A percentile compares a stretch with the other conserved stretches of the same genome.
Conservation (phyloP, 495 filamentous ascomycete species). For the Penicillium cinerascens region DNA sequence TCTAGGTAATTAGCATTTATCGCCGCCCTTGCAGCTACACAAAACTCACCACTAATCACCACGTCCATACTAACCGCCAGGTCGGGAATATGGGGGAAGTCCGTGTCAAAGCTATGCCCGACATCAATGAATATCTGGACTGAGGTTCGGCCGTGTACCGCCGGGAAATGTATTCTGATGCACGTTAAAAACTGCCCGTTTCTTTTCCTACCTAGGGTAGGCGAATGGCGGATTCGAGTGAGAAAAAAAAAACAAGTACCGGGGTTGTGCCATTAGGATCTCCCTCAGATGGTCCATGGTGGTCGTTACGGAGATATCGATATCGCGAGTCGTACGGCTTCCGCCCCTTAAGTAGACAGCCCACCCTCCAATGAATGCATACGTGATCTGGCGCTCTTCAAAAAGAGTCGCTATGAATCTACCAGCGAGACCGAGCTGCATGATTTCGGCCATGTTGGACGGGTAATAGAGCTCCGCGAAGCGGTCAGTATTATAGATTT, state of each 20-base stretch:
- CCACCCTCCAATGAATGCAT: conserved; percentile 24
- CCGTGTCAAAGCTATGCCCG: conserved; percentile 15
- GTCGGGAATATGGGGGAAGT: conserved; percentile 20
- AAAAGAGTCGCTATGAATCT: conserved; percentile 21
- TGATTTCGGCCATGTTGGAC: conserved; percentile 21
- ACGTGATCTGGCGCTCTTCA: conserved; percentile 18
- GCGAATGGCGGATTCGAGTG: neutral
- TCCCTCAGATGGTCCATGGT: conserved; percentile 20
- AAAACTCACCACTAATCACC: conserved; percentile 19
- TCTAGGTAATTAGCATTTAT: conserved; percentile 7
- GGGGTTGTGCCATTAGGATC: conserved; percentile 18
- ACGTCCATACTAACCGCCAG: conserved; percentile 25
- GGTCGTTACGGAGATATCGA: conserved; percentile 20
- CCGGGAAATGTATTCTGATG: conserved; percentile 19
- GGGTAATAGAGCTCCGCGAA: conserved; percentile 25
- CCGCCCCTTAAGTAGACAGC: conserved; percentile 20
- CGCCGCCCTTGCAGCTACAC: neutral
- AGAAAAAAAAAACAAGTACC: conserved; percentile 11
- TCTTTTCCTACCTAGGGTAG: no score
- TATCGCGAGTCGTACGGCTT: conserved; percentile 18
- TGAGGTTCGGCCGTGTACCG: conserved; percentile 17
- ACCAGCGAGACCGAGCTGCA: conserved; percentile 21
- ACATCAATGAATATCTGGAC: conserved; percentile 24
- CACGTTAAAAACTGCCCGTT: conserved; percentile 1
- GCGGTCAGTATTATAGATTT: conserved; percentile 24